Conservation (phyloP, 306 rosid species). For the Vicia faba region DNA sequence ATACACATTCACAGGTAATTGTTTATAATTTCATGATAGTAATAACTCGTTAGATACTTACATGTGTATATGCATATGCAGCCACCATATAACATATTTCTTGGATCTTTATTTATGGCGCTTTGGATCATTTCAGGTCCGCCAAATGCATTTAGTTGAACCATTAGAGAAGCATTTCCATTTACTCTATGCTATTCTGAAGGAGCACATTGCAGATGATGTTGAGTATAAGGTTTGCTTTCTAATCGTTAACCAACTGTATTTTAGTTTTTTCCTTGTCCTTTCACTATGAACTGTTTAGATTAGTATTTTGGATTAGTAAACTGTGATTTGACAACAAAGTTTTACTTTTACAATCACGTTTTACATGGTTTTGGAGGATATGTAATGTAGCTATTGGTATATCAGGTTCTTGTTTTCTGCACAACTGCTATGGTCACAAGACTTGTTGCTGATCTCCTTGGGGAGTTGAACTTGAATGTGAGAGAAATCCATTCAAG, state of each 20-base stretch:
- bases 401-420: constrained; percentile 83
- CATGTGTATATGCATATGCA: not conserved
- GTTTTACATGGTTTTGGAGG: constrained; percentile 14
- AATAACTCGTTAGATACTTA: constrained; percentile 9
- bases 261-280: constrained; percentile 1
- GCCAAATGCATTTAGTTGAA: constrained; percentile 74
- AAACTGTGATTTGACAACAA: constrained; percentile 4
- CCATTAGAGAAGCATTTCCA: constrained; percentile 81
- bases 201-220: constrained; percentile 91
- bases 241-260: constrained; percentile 23
- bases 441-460: constrained; percentile 80
- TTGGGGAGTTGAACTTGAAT: constrained; percentile 86
- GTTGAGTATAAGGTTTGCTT: constrained; percentile 82
- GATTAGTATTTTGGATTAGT: constrained; percentile 21
- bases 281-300: constrained; percentile 5
- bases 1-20: constrained; percentile 87
- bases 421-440: constrained; percentile 99
- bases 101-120: constrained; percentile 29
- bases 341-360: constrained; percentile 12
- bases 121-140: constrained; percentile 71
- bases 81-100: not conserved
- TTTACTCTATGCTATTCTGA: constrained; percentile 65
- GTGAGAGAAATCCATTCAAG: constrained; percentile 98
- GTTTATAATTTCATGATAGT: constrained; percentile 12
- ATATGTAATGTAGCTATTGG: constrained; percentile 38